These are phyloP conservation scores for Carex sylvatica DNA, from an alignment of 202 grass and related monocot species.

Conservation along the genomic window DNA sequence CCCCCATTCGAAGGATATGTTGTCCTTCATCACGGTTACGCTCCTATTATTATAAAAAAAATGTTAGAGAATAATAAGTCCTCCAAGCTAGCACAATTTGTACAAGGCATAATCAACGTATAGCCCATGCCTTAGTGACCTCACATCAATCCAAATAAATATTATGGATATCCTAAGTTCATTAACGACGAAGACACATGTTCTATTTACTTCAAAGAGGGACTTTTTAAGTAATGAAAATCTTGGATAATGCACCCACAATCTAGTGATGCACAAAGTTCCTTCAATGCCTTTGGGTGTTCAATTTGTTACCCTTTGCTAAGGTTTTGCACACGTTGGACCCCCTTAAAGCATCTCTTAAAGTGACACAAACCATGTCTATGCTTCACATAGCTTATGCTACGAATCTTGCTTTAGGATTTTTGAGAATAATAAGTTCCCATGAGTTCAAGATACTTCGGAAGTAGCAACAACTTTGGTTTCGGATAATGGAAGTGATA, in stretches of 20 bases:
- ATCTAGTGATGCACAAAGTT: not conserved
- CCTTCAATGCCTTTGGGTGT: not conserved
- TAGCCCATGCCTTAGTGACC: not conserved
- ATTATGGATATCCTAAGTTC: not conserved
- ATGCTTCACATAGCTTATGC: not conserved
- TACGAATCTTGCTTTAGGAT: not conserved
- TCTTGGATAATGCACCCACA: not conserved
- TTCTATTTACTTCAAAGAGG: not conserved
- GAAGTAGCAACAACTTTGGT: not conserved
- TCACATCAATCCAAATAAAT: slow-evolving; percentile 5
- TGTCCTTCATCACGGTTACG: not conserved
- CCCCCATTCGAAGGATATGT: slow-evolving; percentile 8
- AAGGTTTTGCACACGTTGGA: not conserved
- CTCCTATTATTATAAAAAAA: slow-evolving; percentile 9
- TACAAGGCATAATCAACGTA: not conserved
- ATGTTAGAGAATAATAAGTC: not conserved
- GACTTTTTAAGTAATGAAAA: not conserved
- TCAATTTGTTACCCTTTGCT: not conserved
- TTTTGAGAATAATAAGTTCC: not conserved
- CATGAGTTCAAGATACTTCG: not conserved
- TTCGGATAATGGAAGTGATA: not conserved
- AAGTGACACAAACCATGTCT: not conserved
- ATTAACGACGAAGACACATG: not conserved
- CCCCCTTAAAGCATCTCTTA: not conserved
- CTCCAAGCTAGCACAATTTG: slow-evolving; percentile 8